Percentiles rank a stretch among this genome's conserved stretches.
Conservation (phyloP, 2,329 filamentous ascomycete genomes). For the Fusarium sororula region DNA sequence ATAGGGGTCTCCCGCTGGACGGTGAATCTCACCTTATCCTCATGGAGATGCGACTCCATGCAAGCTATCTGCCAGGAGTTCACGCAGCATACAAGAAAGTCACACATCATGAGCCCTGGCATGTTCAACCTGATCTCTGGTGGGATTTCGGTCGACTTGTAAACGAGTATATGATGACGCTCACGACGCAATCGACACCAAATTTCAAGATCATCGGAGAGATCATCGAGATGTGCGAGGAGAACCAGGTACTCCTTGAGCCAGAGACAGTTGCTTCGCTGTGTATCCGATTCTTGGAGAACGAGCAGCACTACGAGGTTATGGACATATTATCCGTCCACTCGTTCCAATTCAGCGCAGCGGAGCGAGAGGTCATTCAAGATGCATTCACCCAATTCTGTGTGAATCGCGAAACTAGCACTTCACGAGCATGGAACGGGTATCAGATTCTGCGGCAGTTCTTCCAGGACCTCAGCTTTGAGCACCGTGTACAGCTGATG, state of each 20-base stretch:
- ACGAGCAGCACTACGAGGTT: constrained; percentile 80
- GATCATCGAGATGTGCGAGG: constrained; percentile 77
- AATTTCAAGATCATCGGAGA: constrained; percentile 76
- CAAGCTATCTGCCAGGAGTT: constrained; percentile 76
- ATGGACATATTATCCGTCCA: constrained; percentile 84
- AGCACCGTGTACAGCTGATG: constrained; percentile 78
- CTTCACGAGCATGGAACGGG: constrained; percentile 69
- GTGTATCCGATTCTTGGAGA: constrained; percentile 76
- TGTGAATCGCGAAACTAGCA: constrained; percentile 68
- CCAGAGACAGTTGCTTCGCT: constrained; percentile 78
- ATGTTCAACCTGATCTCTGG: constrained; percentile 54
- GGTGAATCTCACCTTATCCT: constrained; percentile 76
- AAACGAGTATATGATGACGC: constrained; percentile 76
- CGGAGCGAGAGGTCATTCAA: constrained; percentile 74
- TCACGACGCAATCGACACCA: constrained; percentile 69
- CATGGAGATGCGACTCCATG: constrained; percentile 78
- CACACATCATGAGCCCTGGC: constrained; percentile 47
- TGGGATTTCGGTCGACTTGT: constrained; percentile 67
- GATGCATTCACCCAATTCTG: constrained; percentile 74
- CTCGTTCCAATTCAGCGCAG: constrained; percentile 73
- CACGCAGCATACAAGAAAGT: constrained; percentile 67
- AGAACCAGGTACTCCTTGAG: constrained; percentile 74
- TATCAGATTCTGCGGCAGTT: constrained; percentile 73
- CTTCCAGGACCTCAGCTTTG: constrained; percentile 72
- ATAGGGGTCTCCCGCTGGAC: constrained; percentile 73